Percentiles rank a stretch among this genome's conserved stretches.
Conservation (phyloP, 805 yeast species). For the Barnettozyma populi region DNA sequence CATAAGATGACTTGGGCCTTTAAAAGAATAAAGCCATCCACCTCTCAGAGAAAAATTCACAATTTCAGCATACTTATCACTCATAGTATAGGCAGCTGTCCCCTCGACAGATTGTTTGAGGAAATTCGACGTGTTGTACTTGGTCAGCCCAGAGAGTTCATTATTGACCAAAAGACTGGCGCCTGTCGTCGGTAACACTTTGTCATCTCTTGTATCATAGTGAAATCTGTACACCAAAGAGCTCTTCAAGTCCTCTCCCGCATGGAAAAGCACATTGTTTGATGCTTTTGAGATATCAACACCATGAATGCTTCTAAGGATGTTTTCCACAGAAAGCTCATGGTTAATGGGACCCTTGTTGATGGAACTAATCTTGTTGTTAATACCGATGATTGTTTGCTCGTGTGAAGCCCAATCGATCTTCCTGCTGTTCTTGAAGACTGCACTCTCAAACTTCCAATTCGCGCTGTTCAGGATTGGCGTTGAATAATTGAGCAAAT, state of each 20-base stretch:
- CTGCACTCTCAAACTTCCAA: conserved; percentile 50
- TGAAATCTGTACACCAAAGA: conserved; percentile 39
- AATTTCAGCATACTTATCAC: conserved; percentile 32
- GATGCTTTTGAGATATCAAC: conserved; percentile 42
- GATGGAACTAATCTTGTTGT: conserved; percentile 28
- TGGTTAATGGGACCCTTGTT: conserved; percentile 32
- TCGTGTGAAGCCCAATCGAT: conserved; percentile 50
- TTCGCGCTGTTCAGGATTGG: conserved; percentile 44
- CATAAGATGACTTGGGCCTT: conserved; percentile 43
- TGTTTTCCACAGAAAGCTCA: conserved; percentile 41
- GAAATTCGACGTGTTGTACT: conserved; percentile 26
- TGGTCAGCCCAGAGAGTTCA: conserved; percentile 37
- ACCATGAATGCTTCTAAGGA: conserved; percentile 37
- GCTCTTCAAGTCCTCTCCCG: conserved; percentile 60
- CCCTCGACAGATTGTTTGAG: conserved; percentile 33
- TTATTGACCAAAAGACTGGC: conserved; percentile 30
- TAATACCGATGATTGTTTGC: conserved; percentile 42
- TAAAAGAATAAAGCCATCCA: conserved; percentile 50
- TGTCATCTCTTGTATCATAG: conserved; percentile 37
- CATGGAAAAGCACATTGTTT: conserved; percentile 48
- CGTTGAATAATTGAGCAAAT: conserved; percentile 44
- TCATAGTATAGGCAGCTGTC: conserved; percentile 27
- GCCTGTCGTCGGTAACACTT: conserved; percentile 43
- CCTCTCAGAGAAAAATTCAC: conserved; percentile 42
- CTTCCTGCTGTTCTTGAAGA: conserved; percentile 45